Evolutionary conservation across 2,329 filamentous ascomycete genomes (phyloP).

Genomic region (Immersiporthe knoxdaviesiana): DNA sequence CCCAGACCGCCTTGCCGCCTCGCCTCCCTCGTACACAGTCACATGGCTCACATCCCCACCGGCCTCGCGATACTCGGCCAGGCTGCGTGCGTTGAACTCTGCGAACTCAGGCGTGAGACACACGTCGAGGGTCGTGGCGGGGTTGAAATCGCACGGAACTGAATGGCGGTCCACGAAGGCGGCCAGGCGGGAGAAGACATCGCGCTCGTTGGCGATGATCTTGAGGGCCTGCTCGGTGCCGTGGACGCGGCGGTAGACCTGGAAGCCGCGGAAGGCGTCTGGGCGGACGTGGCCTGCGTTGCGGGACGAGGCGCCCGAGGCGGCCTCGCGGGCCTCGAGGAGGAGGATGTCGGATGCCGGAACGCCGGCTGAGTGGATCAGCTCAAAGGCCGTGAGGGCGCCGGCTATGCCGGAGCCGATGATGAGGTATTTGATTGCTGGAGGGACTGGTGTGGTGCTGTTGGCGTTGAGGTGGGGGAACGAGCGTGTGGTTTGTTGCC

Average conservation of each 20-base stretch:
- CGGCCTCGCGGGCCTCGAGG: slow-evolving; percentile 49
- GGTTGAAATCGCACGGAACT: slow-evolving; percentile 50
- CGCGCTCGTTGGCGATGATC: slow-evolving; percentile 48
- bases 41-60: slow-evolving; percentile 50
- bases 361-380: slow-evolving; percentile 42
- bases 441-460: slow-evolving; percentile 36
- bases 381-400: slow-evolving; percentile 44
- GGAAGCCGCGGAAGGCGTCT: slow-evolving; percentile 53
- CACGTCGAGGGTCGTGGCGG: slow-evolving; percentile 51
- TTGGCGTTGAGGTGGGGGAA: slow-evolving; percentile 48
- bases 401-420: slow-evolving; percentile 50
- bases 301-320: slow-evolving; percentile 47
- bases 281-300: slow-evolving; percentile 51
- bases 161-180: slow-evolving; percentile 46
- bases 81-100: slow-evolving; percentile 45
- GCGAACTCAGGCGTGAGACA: slow-evolving; percentile 52
- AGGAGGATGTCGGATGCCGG: slow-evolving; percentile 41
- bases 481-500: slow-evolving; percentile 49
- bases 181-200: slow-evolving; percentile 43
- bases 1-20: slow-evolving; percentile 43
- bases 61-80: slow-evolving; percentile 43
- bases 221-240: slow-evolving; percentile 49
- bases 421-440: slow-evolving; percentile 40
- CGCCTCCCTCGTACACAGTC: slow-evolving; percentile 43
- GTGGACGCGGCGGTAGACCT: slow-evolving; percentile 46